Evolutionary conservation across 2,329 filamentous ascomycete species (phyloP).

Genomic region (Pyricularia pennisetigena): DNA sequence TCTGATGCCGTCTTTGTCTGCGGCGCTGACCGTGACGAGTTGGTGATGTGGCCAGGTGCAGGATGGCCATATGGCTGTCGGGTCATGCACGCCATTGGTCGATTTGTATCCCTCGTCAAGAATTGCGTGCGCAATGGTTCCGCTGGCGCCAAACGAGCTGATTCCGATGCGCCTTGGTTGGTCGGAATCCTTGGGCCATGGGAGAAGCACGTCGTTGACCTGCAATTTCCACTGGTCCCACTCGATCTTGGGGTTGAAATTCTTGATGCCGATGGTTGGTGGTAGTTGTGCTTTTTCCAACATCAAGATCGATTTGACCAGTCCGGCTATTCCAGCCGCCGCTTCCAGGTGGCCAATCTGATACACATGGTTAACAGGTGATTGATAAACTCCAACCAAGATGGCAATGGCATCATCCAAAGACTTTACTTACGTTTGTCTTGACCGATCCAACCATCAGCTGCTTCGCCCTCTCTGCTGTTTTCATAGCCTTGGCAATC

Average conservation of each 20-base stretch:
- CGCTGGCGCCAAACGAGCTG: slow-evolving; percentile 35
- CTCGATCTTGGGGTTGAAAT: slow-evolving; percentile 15
- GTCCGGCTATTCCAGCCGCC: slow-evolving; percentile 24
- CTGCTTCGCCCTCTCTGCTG: neutral
- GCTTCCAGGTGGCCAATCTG: slow-evolving; percentile 22
- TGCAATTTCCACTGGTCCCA: slow-evolving; percentile 11
- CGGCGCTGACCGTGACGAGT: slow-evolving; percentile 8
- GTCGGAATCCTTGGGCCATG: slow-evolving; percentile 9
- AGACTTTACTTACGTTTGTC: slow-evolving; percentile 6
- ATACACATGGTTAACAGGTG: neutral
- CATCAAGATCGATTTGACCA: slow-evolving; percentile 30
- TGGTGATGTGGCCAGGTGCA: neutral
- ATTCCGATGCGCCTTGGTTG: slow-evolving; percentile 17
- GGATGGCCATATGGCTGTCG: neutral
- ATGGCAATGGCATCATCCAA: slow-evolving; percentile 3
- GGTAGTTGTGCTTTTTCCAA: slow-evolving; percentile 15
- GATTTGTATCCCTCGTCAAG: slow-evolving; percentile 17
- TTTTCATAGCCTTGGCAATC: slow-evolving; percentile 16
- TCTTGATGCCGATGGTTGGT: slow-evolving; percentile 12
- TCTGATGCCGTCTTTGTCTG: slow-evolving; percentile 7
- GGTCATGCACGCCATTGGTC: neutral
- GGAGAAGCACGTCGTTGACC: neutral
- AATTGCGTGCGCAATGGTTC: slow-evolving; percentile 32
- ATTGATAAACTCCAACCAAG: no score
- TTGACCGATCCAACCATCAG: slow-evolving; percentile 7